Base-by-base conservation (phyloP, 2,329 filamentous ascomycete species). In the Phialophora chinensis region DNA sequence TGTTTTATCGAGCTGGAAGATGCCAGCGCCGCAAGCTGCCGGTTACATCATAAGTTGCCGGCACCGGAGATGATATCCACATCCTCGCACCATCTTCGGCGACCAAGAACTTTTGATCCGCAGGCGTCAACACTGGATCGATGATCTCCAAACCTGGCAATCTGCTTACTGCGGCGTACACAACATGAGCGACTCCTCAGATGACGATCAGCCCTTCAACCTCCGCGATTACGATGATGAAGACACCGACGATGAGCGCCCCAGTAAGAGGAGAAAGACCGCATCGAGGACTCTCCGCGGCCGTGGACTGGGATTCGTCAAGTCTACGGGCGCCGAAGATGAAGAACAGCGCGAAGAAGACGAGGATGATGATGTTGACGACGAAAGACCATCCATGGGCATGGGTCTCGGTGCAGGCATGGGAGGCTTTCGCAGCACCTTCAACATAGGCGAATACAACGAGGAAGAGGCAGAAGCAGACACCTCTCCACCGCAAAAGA, bases 151-250 rank as follows among this genome's bases (percentile, higher is more conserved):
- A n/a, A 4, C 1, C 17, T n/a, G 17, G 38, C 38, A 44, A 17
- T 44, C 38, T n/a, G 7, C 14, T 5, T 44, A 4, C 17, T 44
- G 38, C 38, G 6, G 38, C 38, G 6, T 17, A 7, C 38, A n/a
- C 54, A 66, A 55, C 3, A 73, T 73, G 72, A 70, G 67, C 60
- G 67, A 70, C 50, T 76, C 74, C 14, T 74, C 72, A 12, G 73
- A 73, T 29, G 74, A 74, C 58, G 71, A 73, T 23, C 62, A 71
- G 44, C 70, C 70, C 56, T 72, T 73, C 62, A 68, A 72, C 27
- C 70, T 73, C 5, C 71, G 70, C 63, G 70, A 72, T 55, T 71
- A 71, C 60, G 69, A 69, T 35, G 71, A 72, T 10, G 70, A 72
- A 38, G 72, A 73, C 38, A 69, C 72, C 31, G 72, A 73, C 35